phyloP scores from a whole-genome alignment of 2,329 filamentous ascomycete genomes.

The Botryotinia globosa region DNA sequence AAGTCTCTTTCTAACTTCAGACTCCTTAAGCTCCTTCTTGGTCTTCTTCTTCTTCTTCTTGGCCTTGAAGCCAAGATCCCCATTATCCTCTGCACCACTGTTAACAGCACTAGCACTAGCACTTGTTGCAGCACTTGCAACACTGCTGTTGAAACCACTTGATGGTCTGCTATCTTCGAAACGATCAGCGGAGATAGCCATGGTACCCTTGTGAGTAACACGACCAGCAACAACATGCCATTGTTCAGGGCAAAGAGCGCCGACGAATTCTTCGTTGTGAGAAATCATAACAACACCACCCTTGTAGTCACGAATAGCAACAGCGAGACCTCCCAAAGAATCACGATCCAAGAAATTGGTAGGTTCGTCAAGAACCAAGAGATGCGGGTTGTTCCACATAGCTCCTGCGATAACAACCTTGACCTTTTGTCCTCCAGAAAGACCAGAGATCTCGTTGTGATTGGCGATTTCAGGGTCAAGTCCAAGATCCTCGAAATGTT shows the following conservation, averaged over 20 bases:
- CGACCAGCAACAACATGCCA: slow-evolving; percentile 90
- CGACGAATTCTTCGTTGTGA: slow-evolving; percentile 98
- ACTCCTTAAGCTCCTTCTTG: slow-evolving; percentile 91
- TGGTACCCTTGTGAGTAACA: slow-evolving; percentile 77
- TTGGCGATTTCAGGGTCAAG: slow-evolving; percentile 97
- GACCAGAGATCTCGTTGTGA: slow-evolving; percentile 94
- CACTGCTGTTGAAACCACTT: slow-evolving; percentile 56
- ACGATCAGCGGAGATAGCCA: slow-evolving; percentile 71
- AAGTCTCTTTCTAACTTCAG: slow-evolving; percentile 80
- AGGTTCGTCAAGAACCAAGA: slow-evolving; percentile 95
- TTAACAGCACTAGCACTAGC: slow-evolving; percentile 65
- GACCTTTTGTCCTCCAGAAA: slow-evolving; percentile 97
- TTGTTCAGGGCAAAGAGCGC: slow-evolving; percentile 91
- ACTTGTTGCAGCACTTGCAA: slow-evolving; percentile 52
- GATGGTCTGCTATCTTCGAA: slow-evolving; percentile 81
- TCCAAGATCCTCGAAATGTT: slow-evolving; percentile 97
- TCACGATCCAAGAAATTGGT: slow-evolving; percentile 99
- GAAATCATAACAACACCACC: slow-evolving; percentile 99
- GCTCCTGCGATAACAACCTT: slow-evolving; percentile 96
- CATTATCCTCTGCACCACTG: slow-evolving; percentile 78
- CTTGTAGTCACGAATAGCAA: slow-evolving; percentile 96
- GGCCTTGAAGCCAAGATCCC: slow-evolving; percentile 81
- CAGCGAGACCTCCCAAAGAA: slow-evolving; percentile 92
- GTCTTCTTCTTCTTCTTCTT: slow-evolving; percentile 99
- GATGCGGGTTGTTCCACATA: slow-evolving; percentile 99